Evolutionary conservation across 2,329 filamentous ascomycete genomes (phyloP), one percentile per base, ranked within the genome.

Genomic region (Phialocephala subalpina): DNA sequence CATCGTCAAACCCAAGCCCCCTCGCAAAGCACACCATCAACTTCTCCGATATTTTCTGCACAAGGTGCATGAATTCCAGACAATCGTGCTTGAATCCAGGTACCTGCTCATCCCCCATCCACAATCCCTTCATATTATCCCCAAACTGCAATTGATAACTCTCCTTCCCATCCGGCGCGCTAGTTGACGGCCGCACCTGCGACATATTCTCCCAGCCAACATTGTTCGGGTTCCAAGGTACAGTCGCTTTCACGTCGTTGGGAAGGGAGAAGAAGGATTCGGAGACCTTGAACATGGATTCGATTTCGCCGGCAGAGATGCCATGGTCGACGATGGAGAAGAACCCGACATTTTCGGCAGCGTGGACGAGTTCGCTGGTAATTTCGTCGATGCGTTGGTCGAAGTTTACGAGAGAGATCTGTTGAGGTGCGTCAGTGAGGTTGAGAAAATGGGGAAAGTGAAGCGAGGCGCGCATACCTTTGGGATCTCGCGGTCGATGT

Each of bases 271-370:
- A 87, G 78, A 87, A 87, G 8, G 74, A 69, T 63, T 82, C 78
- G 0, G 76, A 74, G 2, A 65, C 65, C 11, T 55, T 47, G 38
- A 76, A 77, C 58, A 74, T 73, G 22, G 60, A 68, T n/a, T 86
- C 81, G 22, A 87, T 82, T 29, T 84, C 80, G 6, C 77, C 70
- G 27, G 77, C 56, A 9, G 76, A 57, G 60, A 76, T 58, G 77
- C 79, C 70, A 66, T 87, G 85, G 69, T 86, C 81, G 20, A 82
- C 75, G 1, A 87, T 67, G 33, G 81, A 82, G 74, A 88, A 88
- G 78, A 87, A 87, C 18, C 86, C 85, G 42, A 82, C 82, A 20
- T 83, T 84, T 67, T 87, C 84, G 0, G 85, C 82, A 1, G 85
- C 85, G 36, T 80, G 64, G 65, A 83, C 77, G 14, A 87, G 79